Evolutionary conservation across 192 early-diverging fungal genomes (phyloP).

Genomic region (Anaeromyces robustus): DNA sequence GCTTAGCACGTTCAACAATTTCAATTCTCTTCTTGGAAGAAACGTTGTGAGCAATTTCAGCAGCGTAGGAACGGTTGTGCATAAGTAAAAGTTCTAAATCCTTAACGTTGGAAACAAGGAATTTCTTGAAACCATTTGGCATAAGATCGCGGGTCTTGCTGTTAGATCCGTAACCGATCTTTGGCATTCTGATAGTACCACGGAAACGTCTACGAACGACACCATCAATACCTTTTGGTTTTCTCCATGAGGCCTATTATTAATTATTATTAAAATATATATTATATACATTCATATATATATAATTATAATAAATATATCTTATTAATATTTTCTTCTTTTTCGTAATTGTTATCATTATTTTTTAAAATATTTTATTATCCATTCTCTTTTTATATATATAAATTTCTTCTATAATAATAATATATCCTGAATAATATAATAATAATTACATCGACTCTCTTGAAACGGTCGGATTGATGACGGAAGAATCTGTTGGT

Average conservation of each 20-base stretch:
- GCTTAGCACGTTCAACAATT: conserved; percentile 85
- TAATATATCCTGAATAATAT: no score
- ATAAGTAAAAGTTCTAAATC: conserved; percentile 95
- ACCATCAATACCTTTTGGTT: conserved; percentile 99
- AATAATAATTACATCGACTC: conserved; percentile 64
- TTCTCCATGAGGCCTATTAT: conserved; percentile 89
- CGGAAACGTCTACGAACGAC: conserved; percentile 95
- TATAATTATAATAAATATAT: no score
- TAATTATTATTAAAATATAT: neutral
- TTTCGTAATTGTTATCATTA: no score
- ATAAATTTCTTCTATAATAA: no score
- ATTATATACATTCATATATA: no score
- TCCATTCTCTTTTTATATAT: neutral
- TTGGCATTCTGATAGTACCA: conserved; percentile 94
- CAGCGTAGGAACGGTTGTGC: conserved; percentile 98
- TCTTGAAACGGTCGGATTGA: conserved; percentile 97
- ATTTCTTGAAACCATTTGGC: conserved; percentile 99
- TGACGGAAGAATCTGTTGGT: conserved; percentile 90
- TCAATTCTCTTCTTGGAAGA: conserved; percentile 81
- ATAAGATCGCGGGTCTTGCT: conserved; percentile 89
- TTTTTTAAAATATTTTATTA: conserved; percentile 7
- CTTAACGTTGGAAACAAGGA: conserved; percentile 73
- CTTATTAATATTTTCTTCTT: no score
- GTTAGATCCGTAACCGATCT: conserved; percentile 99
- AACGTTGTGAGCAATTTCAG: conserved; percentile 97